Percentiles rank a stretch among this genome's conserved stretches.
These are phyloP conservation scores for Pyrenochaeta sp. DNA, from an alignment of 2,329 filamentous ascomycete genomes.

Conservation along the genomic window DNA sequence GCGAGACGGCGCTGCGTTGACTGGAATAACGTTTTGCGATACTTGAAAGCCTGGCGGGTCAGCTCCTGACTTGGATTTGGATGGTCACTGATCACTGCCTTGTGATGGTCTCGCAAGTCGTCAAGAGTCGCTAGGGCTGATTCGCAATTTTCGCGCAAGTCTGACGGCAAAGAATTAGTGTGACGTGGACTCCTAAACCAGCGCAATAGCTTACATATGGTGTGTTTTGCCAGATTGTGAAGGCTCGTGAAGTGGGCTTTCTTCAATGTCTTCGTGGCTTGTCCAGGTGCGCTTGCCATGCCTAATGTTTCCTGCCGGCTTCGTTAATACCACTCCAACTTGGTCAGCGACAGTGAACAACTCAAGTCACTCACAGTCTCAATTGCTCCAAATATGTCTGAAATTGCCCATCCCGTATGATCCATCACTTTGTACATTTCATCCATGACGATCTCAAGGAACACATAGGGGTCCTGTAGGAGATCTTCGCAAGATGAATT, in stretches of 20 bases:
- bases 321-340: no score
- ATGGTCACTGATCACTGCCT: conserved; percentile 2
- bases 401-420: conserved; percentile 34
- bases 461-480: conserved; percentile 38
- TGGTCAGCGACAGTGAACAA: neutral
- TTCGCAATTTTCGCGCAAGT: conserved; percentile 46
- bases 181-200: no score
- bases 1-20: conserved; percentile 43
- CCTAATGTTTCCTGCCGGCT: conserved; percentile 26
- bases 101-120: conserved; percentile 30
- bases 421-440: conserved; percentile 43
- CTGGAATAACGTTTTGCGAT: conserved; percentile 41
- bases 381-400: conserved; percentile 38
- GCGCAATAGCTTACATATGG: conserved; percentile 36
- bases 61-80: conserved; percentile 11
- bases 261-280: conserved; percentile 24
- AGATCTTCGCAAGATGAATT: conserved; percentile 26
- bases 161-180: no score
- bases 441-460: conserved; percentile 42
- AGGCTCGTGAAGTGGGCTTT: conserved; percentile 32
- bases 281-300: conserved; percentile 23
- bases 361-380: conserved; percentile 31
- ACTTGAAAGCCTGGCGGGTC: conserved; percentile 32
- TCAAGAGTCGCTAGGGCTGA: conserved; percentile 37
- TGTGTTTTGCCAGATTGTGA: conserved; percentile 51